Base-by-base conservation (phyloP, 495 filamentous ascomycete genomes). In the Haplographium delicatum region DNA sequence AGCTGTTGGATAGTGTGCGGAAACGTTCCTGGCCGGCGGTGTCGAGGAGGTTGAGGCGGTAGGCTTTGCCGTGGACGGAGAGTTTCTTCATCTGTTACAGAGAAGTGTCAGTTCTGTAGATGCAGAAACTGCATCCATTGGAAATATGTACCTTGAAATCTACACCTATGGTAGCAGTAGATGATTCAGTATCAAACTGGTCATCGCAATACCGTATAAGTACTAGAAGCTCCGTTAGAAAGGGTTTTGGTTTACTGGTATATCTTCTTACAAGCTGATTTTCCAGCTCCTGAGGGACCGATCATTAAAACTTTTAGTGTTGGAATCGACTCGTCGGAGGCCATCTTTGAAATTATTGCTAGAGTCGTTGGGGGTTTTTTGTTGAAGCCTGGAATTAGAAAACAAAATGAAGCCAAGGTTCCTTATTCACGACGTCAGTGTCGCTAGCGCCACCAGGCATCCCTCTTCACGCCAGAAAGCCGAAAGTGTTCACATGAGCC, bases 1-100 rank as follows among this genome's bases (percentile, higher is more conserved):
- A 82, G 50, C 68, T 73, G 47, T 74, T 79, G 3, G 78, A 79
- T 35, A 83, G 68, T 6, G 79, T 78, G 48, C 77, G 76, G 63
- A 82, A 81, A 18, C 79, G 64, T 56, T 83, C 79, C 68, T 78
- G 73, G 16, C 75, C 73, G 39, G 71, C 69, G 10, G 78, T 82
- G 46, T 82, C 79, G 51, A 82, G 80, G 33, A 82, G 68, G 30
- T 74, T 76, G 13, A 82, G 50, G 30, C 74, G 68, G 49, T 82
- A 80, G 16, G 71, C 65, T 56, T 73, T 75, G 44, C 75, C 78
- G 38, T 72, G 68, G 48, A 82, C 69, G 28, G 71, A 69, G 48
- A 71, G 58, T 22, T 47, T 58, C 35, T 63, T 63, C 41, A 58
- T 45, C 59, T 62, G 40, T 37, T 5, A 20, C 13, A 40, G 24